Base-by-base conservation (phyloP, 192 early-diverging fungal species). In the Chytriomyces sp. region DNA sequence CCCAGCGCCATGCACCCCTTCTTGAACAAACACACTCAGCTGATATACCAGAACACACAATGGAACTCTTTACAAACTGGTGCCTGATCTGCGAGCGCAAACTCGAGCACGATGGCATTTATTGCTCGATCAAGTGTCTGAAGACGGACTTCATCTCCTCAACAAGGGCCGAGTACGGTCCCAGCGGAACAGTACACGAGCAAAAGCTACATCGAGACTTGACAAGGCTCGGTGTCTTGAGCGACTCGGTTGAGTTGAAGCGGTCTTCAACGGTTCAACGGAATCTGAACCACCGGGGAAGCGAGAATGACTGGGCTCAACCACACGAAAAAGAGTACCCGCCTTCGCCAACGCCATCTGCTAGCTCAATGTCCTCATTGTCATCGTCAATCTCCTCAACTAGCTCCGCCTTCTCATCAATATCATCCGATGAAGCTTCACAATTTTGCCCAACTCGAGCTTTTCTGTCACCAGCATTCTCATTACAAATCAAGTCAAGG, bases 101-200 rank as follows among this genome's bases (percentile, higher is more conserved):
- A 2, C 43, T 73, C 1, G 8, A 35, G 35, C 61, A 73, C 26
- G 72, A 73, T 45, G 72, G 72, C 16, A 59, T 73, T 3, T 73
- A 73, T 26, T 73, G 72, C 61, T 73, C 72, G 6, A 63, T 61
- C 16, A 43, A 63, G 11, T 73, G 72, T 45, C 72, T 73, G 7
- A 18, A 48, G n/a, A 61, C 26, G 20, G 72, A 73, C 61, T 63
- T 59, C 43, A 43, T 20, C 11, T n/a, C n/a, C 4, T 13, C 10
- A 18, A n/a, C 62, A n/a, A 16, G 20, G 10, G 18, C 62, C 13
- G 18, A n/a, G 6, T 24, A n/a, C 18, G 20, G 28, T 28, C 62
- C 18, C 18, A 3, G 1, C 1, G 62, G 20, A 16, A 64, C 16
- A 18, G 11, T 23, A 0, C 62, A 64, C 53, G 28, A 64, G 26